Conservation (phyloP, 352 stramenopile species). For the Phytophthora foliorum region DNA sequence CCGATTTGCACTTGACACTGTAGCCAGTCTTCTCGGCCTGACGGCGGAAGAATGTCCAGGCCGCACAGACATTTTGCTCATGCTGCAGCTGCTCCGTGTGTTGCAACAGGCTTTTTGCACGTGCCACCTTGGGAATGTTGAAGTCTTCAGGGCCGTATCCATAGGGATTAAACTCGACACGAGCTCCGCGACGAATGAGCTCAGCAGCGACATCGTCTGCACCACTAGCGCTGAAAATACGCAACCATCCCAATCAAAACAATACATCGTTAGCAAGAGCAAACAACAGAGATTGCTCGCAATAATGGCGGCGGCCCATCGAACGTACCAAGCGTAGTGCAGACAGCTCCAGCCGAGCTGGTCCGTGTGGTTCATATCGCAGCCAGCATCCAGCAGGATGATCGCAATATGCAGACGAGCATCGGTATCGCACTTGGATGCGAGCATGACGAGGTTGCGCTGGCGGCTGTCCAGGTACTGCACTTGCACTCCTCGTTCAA, state of each 20-base stretch:
- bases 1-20: conserved; percentile 78
- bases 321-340: conserved; percentile 84
- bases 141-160: conserved; percentile 90
- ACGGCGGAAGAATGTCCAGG: conserved; percentile 83
- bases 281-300: background rate
- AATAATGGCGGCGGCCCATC: background rate
- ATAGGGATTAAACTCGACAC: conserved; percentile 86
- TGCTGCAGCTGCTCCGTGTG: conserved; percentile 90
- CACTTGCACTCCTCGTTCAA: conserved; percentile 82
- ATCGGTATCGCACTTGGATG: conserved; percentile 85
- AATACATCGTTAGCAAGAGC: background rate
- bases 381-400: conserved; percentile 86
- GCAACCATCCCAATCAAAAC: conserved; percentile 6
- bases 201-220: conserved; percentile 78
- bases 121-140: conserved; percentile 80
- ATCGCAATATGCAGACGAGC: conserved; percentile 83
- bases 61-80: conserved; percentile 78
- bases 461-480: conserved; percentile 81
- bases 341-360: conserved; percentile 88
- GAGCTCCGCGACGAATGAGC: conserved; percentile 75
- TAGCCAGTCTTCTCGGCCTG: conserved; percentile 78
- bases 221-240: conserved; percentile 62
- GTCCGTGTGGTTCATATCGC: conserved; percentile 88
- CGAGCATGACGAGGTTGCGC: conserved; percentile 89
- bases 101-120: conserved; percentile 86